Evolutionary conservation across 805 yeast genomes (phyloP), one percentile per base, ranked within the genome.

Genomic region (Barnettozyma populi): DNA sequence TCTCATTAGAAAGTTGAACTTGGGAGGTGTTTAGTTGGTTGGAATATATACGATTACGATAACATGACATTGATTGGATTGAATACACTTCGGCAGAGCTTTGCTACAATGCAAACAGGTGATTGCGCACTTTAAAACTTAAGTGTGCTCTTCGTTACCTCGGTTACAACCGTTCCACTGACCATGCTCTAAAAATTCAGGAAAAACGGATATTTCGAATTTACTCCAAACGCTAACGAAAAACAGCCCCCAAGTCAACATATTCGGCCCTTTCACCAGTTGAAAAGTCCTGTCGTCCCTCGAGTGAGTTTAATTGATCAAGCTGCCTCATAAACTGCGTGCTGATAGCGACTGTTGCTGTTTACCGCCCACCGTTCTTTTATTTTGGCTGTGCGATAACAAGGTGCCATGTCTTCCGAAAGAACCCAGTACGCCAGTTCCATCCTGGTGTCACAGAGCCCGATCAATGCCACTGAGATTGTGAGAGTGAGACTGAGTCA

Each of bases 391-490:
- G 32, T 29, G 29, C 29, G 16, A 29, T 11, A 29, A 13, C 13
- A 13, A 29, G 32, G 32, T 29, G 37, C 37, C 20, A 18, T 20
- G 37, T 20, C 47, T 11, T 38, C 36, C 16, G 64, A 60, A 46
- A 58, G 69, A 61, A 64, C 65, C 14, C 62, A 56, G 46, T 74
- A 74, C 57, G 65, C 74, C 32, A 63, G 62, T 34, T 65, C 72
- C 19, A 67, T 74, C 25, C 56, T 72, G 60, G 68, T 71, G 25
- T 58, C 73, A 19, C 73, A 78, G 54, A 60, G 73, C 35, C 87
- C 89, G 13, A 67, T 69, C 24, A 82, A 76, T 55, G 81, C 86
- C 19, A 74, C 80, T 52, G 85, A 79, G 56, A 70, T 78, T 29
- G 70, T 84, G 25, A 69, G 80, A 44, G 73, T 81, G 45, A 75